Evolutionary conservation across 2,329 filamentous ascomycete genomes (phyloP).

Genomic region (Trichoderma sp.): DNA sequence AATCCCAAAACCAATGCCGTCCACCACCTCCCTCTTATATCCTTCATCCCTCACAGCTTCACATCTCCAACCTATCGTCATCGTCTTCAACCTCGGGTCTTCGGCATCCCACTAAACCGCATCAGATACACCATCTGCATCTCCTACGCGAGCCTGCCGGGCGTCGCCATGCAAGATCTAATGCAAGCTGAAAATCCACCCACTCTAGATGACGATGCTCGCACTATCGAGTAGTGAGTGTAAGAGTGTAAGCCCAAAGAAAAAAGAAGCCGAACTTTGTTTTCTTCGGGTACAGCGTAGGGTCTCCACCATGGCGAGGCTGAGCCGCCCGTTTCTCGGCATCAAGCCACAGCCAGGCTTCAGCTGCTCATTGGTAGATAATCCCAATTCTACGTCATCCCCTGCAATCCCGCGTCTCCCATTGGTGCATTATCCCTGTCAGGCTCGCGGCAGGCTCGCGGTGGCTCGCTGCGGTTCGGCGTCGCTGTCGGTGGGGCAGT

Average conservation of each 20-base stretch:
- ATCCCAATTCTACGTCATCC: background rate
- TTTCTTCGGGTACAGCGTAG: background rate
- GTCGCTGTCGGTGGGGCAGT: background rate
- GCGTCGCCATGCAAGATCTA: background rate
- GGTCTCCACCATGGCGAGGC: background rate
- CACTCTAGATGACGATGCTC: background rate
- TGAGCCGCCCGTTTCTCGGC: slow-evolving; percentile 13
- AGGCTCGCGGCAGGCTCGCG: background rate
- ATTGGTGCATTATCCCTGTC: background rate
- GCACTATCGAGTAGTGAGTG: too few species aligned
- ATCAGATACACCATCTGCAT: background rate
- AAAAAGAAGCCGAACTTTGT: background rate
- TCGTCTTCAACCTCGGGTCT: background rate
- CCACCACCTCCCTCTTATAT: slow-evolving; percentile 7
- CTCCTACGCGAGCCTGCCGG: background rate
- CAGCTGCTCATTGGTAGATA: background rate
- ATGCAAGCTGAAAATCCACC: background rate
- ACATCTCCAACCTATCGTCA: background rate
- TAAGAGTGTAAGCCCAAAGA: background rate
- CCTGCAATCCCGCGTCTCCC: too few species aligned
- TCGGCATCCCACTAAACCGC: background rate
- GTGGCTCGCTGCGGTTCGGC: slow-evolving; percentile 2
- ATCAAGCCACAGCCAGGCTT: slow-evolving; percentile 1
- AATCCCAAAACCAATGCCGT: background rate
- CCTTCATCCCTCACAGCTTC: background rate